Conservation (phyloP, 371 early-diverging fungal genomes). For the Pancytospora philotis region DNA sequence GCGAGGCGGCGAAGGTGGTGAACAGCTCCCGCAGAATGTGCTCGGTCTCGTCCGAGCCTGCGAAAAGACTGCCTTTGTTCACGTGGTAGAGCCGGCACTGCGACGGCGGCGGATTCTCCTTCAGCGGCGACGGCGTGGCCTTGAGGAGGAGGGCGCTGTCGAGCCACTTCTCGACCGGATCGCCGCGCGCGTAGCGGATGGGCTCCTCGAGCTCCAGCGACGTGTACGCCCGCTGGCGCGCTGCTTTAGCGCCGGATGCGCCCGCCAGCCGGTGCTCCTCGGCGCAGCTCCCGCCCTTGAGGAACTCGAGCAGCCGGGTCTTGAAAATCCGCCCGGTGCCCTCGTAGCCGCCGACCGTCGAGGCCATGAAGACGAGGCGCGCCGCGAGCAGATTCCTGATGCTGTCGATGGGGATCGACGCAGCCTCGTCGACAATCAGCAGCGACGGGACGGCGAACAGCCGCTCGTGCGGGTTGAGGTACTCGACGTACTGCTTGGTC, state of each 20-base stretch:
- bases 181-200: slow-evolving; percentile 78
- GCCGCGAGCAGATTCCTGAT: slow-evolving; percentile 79
- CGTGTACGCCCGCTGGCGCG: slow-evolving; percentile 69
- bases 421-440: slow-evolving; percentile 96
- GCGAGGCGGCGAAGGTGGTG: slow-evolving; percentile 84
- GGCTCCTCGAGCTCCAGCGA: slow-evolving; percentile 80
- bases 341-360: slow-evolving; percentile 97
- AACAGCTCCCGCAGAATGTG: slow-evolving; percentile 87
- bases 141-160: slow-evolving; percentile 82
- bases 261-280: too few relatives aligned
- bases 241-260: too few relatives aligned
- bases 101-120: slow-evolving; percentile 78
- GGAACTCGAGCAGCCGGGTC: slow-evolving; percentile 80
- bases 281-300: too few relatives aligned
- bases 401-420: slow-evolving; percentile 85
- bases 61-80: slow-evolving; percentile 83
- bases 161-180: slow-evolving; percentile 89
- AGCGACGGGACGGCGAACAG: slow-evolving; percentile 64
- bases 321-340: slow-evolving; percentile 93
- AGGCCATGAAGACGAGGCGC: slow-evolving; percentile 89
- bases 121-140: slow-evolving; percentile 61
- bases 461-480: slow-evolving; percentile 32
- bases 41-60: slow-evolving; percentile 83
- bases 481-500: slow-evolving; percentile 46
- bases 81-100: slow-evolving; percentile 84